Evolutionary conservation across 208 protist species (phyloP).

Genomic region (Hexamita inflata): DNA sequence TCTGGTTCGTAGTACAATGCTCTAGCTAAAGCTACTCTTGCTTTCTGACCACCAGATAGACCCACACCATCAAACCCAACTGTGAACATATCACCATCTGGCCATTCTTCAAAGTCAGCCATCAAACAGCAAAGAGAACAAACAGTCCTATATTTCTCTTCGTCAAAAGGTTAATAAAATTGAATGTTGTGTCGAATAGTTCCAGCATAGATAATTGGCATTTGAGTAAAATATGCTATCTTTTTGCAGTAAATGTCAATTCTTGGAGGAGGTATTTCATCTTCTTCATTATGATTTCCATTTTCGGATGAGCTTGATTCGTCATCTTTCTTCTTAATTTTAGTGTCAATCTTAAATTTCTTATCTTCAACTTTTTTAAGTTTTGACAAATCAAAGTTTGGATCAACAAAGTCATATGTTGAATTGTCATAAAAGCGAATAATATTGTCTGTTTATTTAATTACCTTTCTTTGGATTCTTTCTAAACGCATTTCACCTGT

Average conservation of each 20-base stretch:
- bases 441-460: not conserved
- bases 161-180: not conserved
- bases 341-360: not conserved
- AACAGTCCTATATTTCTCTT: not conserved
- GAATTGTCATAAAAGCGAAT: not conserved
- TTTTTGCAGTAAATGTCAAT: not conserved
- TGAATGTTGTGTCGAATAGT: slow-evolving; percentile 34
- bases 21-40: slow-evolving; percentile 69
- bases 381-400: not conserved
- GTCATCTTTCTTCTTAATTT: not conserved
- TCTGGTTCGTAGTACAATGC: slow-evolving; percentile 75
- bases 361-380: not conserved
- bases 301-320: not conserved
- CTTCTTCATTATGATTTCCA: not conserved
- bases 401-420: not conserved
- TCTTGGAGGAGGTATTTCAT: not conserved
- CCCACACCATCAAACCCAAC: slow-evolving; percentile 32
- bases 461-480: not conserved
- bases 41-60: slow-evolving; percentile 48
- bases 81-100: slow-evolving; percentile 20
- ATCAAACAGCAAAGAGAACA: slow-evolving; percentile 12
- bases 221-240: slow-evolving; percentile 32
- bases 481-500: slow-evolving; percentile 31
- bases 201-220: slow-evolving; percentile 38
- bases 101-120: slow-evolving; percentile 19